Evolutionary conservation across 2,329 filamentous ascomycete genomes (phyloP).

Genomic region (Aureobasidium sp.): DNA sequence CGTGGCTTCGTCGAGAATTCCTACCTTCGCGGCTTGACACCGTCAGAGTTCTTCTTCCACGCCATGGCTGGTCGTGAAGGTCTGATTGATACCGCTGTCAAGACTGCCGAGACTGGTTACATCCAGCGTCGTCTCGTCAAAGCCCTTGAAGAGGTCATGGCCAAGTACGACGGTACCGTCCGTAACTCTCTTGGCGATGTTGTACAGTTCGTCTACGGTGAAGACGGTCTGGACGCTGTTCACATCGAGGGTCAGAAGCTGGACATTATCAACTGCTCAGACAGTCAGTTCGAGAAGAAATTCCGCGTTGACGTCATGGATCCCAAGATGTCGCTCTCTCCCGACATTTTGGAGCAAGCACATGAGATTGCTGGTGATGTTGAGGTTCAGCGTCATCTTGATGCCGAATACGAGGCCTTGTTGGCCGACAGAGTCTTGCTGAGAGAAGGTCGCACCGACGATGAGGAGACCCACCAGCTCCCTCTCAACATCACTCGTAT

Average conservation of each 20-base stretch:
- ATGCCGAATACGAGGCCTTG: constrained; percentile 80
- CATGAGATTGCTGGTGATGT: constrained; percentile 80
- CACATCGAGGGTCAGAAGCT: constrained; percentile 90
- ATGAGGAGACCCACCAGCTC: constrained; percentile 80
- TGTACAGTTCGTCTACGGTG: constrained; percentile 94
- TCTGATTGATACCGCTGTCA: constrained; percentile 98
- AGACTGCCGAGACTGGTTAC: constrained; percentile 98
- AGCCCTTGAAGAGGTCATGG: constrained; percentile 93
- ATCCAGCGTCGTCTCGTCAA: constrained; percentile 98
- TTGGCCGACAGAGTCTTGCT: constrained; percentile 67
- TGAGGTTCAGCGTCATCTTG: constrained; percentile 77
- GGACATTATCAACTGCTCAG: constrained; percentile 75
- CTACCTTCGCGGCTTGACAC: constrained; percentile 89
- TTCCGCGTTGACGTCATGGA: constrained; percentile 87
- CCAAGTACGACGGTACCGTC: constrained; percentile 95
- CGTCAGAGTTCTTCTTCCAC: constrained; percentile 98
- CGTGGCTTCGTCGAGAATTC: constrained; percentile 98
- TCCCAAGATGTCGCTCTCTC: constrained; percentile 51
- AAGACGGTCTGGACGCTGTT: constrained; percentile 90
- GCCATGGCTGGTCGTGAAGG: constrained; percentile 99
- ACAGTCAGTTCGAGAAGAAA: constrained; percentile 68
- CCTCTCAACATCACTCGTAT: constrained; percentile 88
- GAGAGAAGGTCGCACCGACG: constrained; percentile 62
- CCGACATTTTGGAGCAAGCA: constrained; percentile 75
- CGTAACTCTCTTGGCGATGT: constrained; percentile 95